Conservation (phyloP, 2,329 filamentous ascomycete genomes). For the Aureobasidium namibiae region DNA sequence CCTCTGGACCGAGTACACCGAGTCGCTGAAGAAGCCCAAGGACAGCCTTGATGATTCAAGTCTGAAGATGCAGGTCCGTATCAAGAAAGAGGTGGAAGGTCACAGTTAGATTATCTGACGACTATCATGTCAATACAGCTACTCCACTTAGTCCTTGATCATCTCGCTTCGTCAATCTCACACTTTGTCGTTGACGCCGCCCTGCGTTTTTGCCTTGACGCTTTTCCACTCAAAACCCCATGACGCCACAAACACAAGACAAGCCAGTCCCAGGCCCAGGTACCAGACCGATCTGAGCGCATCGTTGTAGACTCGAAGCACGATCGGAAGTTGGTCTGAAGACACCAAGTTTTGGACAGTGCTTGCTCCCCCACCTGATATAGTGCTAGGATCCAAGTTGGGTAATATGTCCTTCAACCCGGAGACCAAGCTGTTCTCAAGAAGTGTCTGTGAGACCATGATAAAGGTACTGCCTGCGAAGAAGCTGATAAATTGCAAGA, state of each 20-base stretch:
- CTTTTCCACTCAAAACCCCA: constrained; percentile 52
- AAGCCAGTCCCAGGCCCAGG: constrained; percentile 45
- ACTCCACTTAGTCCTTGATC: neutral
- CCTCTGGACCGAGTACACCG: constrained; percentile 67
- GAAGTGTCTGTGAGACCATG: constrained; percentile 35
- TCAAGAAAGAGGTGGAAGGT: constrained; percentile 1
- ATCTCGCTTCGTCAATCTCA: neutral
- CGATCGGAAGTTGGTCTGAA: constrained; percentile 37
- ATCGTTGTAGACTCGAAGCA: constrained; percentile 54
- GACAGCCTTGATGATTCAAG: constrained; percentile 14
- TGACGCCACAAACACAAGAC: constrained; percentile 44
- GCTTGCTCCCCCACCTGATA: constrained; percentile 42
- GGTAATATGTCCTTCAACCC: constrained; percentile 28
- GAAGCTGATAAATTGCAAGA: constrained; percentile 35
- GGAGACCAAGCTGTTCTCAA: constrained; percentile 34
- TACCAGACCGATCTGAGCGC: constrained; percentile 50
- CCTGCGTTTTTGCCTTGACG: constrained; percentile 28
- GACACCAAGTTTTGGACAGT: constrained; percentile 47
- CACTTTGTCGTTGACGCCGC: neutral
- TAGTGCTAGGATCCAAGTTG: constrained; percentile 29
- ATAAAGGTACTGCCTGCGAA: constrained; percentile 36
- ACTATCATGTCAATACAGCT: neutral
- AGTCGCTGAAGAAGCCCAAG: constrained; percentile 33
- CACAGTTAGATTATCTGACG: neutral
- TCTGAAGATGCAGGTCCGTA: constrained; percentile 5